These are phyloP conservation scores for Trichoderma guizhouense DNA, from an alignment of 2,329 filamentous ascomycete species.

Conservation along the genomic window DNA sequence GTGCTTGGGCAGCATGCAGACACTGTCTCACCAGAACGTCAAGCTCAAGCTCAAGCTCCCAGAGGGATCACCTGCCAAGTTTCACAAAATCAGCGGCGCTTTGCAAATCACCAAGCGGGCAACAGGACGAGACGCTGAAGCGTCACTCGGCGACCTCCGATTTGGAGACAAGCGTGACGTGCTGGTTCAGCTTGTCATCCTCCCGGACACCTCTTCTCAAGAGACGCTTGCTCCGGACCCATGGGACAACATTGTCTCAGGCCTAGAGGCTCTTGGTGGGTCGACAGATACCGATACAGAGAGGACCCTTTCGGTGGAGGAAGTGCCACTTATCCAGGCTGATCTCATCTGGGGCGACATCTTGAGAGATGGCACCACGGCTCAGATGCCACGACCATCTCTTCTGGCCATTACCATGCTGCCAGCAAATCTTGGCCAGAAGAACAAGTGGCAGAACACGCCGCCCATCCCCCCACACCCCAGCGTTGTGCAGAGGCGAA, in stretches of 20 bases:
- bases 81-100: constrained; percentile 96
- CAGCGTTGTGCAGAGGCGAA: constrained; percentile 89
- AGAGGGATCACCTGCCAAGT: constrained; percentile 95
- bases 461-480: constrained; percentile 94
- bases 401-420: constrained; percentile 95
- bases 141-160: constrained; percentile 82
- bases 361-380: constrained; percentile 78
- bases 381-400: constrained; percentile 84
- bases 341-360: constrained; percentile 94
- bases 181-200: constrained; percentile 87
- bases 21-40: constrained; percentile 95
- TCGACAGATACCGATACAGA: constrained; percentile 83
- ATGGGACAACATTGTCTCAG: constrained; percentile 96
- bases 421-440: constrained; percentile 61
- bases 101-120: constrained; percentile 95
- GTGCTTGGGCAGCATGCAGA: constrained; percentile 86
- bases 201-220: constrained; percentile 76
- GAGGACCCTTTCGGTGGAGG: constrained; percentile 80
- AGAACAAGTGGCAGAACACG: constrained; percentile 61
- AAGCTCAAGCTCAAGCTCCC: constrained; percentile 92
- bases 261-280: constrained; percentile 87
- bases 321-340: constrained; percentile 91
- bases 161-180: constrained; percentile 96
- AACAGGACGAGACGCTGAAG: constrained; percentile 90
- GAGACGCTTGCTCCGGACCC: constrained; percentile 89